phyloP scores from a whole-genome alignment of 129 eudicot genomes.

The Pulicaria dysenterica region DNA sequence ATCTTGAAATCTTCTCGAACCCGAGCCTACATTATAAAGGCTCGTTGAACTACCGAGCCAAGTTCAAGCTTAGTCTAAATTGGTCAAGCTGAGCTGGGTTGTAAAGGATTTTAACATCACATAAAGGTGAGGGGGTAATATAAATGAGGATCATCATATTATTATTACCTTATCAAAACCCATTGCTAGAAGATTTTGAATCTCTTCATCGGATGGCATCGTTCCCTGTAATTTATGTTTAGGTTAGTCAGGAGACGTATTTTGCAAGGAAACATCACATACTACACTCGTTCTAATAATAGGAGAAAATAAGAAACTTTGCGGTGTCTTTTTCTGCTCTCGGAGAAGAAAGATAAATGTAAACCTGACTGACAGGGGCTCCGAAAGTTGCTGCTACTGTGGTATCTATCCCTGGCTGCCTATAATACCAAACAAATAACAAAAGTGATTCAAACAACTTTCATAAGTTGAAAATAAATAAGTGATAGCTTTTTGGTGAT shows the following conservation, averaged over 20 bases:
- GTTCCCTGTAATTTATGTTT: conserved; percentile 47
- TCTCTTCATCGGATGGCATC: conserved; percentile 63
- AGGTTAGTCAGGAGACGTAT: neutral
- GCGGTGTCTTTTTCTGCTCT: neutral
- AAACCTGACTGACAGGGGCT: conserved; percentile 55
- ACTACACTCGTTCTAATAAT: neutral
- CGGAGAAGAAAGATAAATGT: conserved; percentile 2
- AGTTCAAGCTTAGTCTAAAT: no score
- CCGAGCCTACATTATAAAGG: no score
- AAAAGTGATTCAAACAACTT: conserved; percentile 24
- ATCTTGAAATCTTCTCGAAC: no score
- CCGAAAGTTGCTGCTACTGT: conserved; percentile 43
- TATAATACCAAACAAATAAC: conserved; percentile 36
- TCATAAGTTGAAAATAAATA: neutral
- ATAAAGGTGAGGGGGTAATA: neutral
- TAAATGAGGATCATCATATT: conserved; percentile 15
- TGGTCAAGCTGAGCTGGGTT: neutral
- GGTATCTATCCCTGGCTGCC: conserved; percentile 53
- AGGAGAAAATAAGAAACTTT: neutral
- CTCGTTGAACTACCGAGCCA: no score
- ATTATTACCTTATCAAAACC: conserved; percentile 95
- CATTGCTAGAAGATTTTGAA: conserved; percentile 85
- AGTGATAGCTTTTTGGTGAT: neutral
- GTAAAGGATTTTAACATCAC: neutral
- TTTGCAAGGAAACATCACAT: neutral